These are phyloP conservation scores for Phytophthora podocarpi DNA, from an alignment of 352 stramenopile genomes.

Conservation along the genomic window DNA sequence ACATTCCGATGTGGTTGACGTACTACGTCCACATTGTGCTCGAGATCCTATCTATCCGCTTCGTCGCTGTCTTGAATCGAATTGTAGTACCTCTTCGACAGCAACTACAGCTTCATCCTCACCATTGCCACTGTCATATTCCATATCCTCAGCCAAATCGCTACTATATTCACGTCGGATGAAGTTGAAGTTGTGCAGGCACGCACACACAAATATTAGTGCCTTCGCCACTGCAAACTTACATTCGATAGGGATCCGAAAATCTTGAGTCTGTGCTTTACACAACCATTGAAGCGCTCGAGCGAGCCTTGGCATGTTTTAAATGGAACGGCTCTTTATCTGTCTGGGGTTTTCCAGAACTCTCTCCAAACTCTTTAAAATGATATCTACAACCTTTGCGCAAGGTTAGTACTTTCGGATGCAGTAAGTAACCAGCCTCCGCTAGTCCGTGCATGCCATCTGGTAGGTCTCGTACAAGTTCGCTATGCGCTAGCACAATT, in stretches of 20 bases:
- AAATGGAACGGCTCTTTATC: conserved; percentile 13
- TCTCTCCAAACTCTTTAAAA: not conserved
- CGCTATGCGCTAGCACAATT: not conserved
- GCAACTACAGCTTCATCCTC: not conserved
- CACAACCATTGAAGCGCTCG: not conserved
- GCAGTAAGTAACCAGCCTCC: conserved; percentile 7
- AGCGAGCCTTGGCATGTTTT: not conserved
- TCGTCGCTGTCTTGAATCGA: conserved; percentile 6
- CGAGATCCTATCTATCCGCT: conserved; percentile 1
- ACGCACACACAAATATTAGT: conserved; percentile 1
- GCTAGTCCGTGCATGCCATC: not conserved
- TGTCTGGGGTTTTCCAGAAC: not conserved
- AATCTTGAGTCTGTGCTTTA: conserved; percentile 5
- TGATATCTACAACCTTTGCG: not conserved
- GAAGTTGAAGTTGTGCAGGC: no score
- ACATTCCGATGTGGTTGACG: not conserved
- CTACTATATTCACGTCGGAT: not conserved
- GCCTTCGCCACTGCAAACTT: conserved; percentile 3
- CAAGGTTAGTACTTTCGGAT: conserved; percentile 1
- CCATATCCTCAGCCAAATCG: not conserved
- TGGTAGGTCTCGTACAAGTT: not conserved
- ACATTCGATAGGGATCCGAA: not conserved
- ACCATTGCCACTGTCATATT: not conserved
- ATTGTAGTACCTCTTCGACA: not conserved
- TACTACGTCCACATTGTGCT: conserved; percentile 9